phyloP scores from a whole-genome alignment of 2,329 filamentous ascomycete species.

The Colletotrichum incanum region DNA sequence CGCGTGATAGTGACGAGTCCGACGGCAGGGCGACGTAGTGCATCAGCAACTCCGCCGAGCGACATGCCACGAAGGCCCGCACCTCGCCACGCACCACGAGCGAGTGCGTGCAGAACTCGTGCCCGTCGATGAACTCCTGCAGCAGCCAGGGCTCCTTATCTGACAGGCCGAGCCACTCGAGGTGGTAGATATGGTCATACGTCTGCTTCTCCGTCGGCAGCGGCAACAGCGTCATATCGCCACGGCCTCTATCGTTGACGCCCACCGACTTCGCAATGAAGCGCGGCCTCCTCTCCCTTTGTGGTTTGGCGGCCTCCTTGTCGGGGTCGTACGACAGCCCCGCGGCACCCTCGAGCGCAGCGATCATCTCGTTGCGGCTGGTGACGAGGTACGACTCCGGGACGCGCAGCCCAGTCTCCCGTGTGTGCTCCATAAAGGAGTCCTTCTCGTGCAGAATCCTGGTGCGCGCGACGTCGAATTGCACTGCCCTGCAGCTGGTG shows the following conservation, averaged over 20 bases:
- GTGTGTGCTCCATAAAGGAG: constrained; percentile 73
- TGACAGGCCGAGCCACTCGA: constrained; percentile 65
- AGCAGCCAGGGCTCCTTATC: constrained; percentile 73
- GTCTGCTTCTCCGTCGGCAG: constrained; percentile 68
- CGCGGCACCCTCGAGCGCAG: constrained; percentile 61
- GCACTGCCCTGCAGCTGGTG: constrained; percentile 74
- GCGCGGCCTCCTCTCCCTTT: constrained; percentile 46
- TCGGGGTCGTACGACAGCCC: constrained; percentile 28
- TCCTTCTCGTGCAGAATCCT: constrained; percentile 75
- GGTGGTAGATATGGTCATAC: constrained; percentile 64
- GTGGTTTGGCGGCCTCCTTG: constrained; percentile 24
- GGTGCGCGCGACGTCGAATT: constrained; percentile 72
- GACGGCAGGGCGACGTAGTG: constrained; percentile 74
- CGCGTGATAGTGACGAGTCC: constrained; percentile 67
- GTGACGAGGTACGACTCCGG: constrained; percentile 69
- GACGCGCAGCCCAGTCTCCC: constrained; percentile 66
- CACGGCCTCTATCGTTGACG: constrained; percentile 72
- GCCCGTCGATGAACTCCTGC: constrained; percentile 75
- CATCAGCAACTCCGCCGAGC: constrained; percentile 74
- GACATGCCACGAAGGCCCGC: constrained; percentile 77
- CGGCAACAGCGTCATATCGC: constrained; percentile 77
- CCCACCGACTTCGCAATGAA: constrained; percentile 79
- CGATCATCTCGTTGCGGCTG: constrained; percentile 66
- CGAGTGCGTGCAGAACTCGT: constrained; percentile 81
- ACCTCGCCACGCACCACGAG: constrained; percentile 77